A percentile compares a stretch with the other conserved stretches of the same genome.
Evolutionary conservation across 768 basidiomycete species (phyloP).

Genomic region (Crucibulum laeve): DNA sequence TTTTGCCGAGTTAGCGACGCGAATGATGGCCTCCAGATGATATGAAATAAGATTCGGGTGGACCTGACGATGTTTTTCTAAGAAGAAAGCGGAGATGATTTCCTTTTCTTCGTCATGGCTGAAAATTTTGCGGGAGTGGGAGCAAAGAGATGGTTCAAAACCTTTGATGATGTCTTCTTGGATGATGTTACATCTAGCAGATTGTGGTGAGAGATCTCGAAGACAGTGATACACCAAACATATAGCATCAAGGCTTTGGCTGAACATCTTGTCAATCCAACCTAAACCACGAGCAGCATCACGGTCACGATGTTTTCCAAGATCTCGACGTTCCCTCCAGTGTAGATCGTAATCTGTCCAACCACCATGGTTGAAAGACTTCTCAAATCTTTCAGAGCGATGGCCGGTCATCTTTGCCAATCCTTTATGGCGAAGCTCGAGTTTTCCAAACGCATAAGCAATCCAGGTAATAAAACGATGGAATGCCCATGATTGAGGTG

Average conservation of each 20-base stretch:
- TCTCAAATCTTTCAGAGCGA: background rate
- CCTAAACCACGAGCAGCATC: background rate
- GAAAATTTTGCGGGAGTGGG: too few relatives aligned
- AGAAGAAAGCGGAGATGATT: background rate
- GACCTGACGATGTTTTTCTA: background rate
- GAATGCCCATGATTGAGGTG: conserved; percentile 8
- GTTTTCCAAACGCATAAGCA: conserved; percentile 1
- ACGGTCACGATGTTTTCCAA: background rate
- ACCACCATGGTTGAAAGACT: background rate
- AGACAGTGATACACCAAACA: background rate
- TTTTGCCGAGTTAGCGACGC: background rate
- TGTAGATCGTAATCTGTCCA: conserved; percentile 1
- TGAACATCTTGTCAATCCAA: background rate
- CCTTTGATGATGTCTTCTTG: background rate
- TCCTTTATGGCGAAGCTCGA: background rate
- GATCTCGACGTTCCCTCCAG: background rate
- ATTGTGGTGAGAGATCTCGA: background rate
- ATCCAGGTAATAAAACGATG: conserved; percentile 9
- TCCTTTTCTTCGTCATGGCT: background rate
- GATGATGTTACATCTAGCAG: background rate
- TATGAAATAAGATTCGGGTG: background rate
- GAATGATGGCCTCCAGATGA: conserved; percentile 1
- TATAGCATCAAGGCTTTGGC: background rate
- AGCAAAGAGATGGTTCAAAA: background rate
- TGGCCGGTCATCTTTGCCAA: background rate